phyloP scores from a whole-genome alignment of 192 early-diverging fungal genomes.

The Coemansia sp. region DNA sequence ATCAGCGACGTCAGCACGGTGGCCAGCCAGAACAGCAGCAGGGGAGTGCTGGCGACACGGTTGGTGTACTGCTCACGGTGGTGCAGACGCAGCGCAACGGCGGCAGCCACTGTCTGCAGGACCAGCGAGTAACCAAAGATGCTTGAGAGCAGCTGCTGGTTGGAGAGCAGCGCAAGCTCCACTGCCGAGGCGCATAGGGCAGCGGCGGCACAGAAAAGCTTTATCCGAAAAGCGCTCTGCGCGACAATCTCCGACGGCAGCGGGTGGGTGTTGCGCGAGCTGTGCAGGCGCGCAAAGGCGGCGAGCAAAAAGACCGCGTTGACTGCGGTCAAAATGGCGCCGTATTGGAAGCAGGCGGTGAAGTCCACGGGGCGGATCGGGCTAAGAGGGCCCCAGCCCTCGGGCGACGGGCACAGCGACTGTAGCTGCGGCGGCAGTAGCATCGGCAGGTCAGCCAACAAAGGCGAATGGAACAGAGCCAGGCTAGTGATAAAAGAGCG shows the following conservation, averaged over 20 bases:
- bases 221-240: constrained; percentile 21
- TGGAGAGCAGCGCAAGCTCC: constrained; percentile 13
- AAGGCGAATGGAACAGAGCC: too few species aligned
- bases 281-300: constrained; percentile 11
- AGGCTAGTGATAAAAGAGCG: too few species aligned
- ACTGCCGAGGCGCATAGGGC: constrained; percentile 24
- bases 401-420: constrained; percentile 25
- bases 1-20: constrained; percentile 25
- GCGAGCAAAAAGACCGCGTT: constrained; percentile 22
- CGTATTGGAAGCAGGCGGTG: constrained; percentile 43
- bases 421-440: not conserved
- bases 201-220: constrained; percentile 14
- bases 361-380: constrained; percentile 42
- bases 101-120: constrained; percentile 26
- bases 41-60: constrained; percentile 31
- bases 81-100: constrained; percentile 32
- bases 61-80: constrained; percentile 30
- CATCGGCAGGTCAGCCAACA: too few species aligned
- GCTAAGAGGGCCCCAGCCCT: constrained; percentile 52
- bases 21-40: constrained; percentile 50
- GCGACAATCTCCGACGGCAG: constrained; percentile 15
- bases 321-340: constrained; percentile 14
- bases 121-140: constrained; percentile 22
- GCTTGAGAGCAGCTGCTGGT: not conserved
- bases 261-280: not conserved